These are phyloP conservation scores for Brassica balearica DNA, from an alignment of 441 rosid genomes.

Conservation along the genomic window DNA sequence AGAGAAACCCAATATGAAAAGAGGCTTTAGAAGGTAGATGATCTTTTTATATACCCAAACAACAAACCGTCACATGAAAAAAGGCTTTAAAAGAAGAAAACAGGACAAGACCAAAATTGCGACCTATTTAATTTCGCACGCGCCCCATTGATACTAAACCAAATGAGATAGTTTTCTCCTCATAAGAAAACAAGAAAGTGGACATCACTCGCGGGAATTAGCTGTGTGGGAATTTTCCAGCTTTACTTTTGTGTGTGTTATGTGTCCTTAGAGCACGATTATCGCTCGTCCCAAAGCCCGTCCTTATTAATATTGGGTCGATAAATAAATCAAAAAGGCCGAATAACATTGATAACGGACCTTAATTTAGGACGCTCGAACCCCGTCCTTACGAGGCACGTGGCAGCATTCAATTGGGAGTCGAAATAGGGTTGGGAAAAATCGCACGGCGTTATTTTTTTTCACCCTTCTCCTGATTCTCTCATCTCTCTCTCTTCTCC, in stretches of 20 bases:
- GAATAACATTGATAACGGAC: no score
- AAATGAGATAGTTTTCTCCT: neutral
- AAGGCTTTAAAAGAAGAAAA: neutral
- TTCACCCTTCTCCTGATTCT: no score
- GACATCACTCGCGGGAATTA: neutral
- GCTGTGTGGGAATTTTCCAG: slow-evolving; percentile 4
- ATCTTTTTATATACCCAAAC: slow-evolving; percentile 10
- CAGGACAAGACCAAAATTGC: neutral
- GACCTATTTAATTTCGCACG: neutral
- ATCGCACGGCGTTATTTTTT: no score
- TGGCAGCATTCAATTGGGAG: no score
- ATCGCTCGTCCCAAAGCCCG: no score
- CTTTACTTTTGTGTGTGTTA: neutral
- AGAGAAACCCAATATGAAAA: neutral
- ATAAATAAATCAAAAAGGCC: no score
- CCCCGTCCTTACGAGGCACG: no score
- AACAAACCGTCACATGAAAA: slow-evolving; percentile 17
- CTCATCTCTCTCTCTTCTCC: no score
- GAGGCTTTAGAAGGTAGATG: neutral
- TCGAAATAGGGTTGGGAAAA: no score
- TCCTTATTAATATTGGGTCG: no score
- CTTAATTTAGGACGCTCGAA: no score
- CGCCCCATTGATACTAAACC: neutral
- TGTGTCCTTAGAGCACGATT: neutral
- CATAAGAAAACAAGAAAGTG: neutral